phyloP scores from a whole-genome alignment of 75 land plant genomes.

The Cunninghamia lanceolata region DNA sequence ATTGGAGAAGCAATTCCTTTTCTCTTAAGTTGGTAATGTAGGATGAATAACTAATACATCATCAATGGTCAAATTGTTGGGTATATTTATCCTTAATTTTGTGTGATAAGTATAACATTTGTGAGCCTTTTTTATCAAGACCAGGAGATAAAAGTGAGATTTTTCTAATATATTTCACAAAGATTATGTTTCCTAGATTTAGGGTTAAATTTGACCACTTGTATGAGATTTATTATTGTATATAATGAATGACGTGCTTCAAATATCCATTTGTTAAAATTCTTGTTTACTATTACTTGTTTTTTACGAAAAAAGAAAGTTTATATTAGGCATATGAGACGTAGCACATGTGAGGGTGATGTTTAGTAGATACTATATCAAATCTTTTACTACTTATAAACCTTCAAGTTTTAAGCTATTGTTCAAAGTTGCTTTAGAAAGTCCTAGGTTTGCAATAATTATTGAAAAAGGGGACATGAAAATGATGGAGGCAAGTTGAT shows the following conservation, averaged over 20 bases:
- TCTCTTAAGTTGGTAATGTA: not conserved
- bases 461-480: not conserved
- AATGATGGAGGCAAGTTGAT: no score
- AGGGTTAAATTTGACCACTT: not conserved
- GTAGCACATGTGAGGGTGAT: not conserved
- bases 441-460: not conserved
- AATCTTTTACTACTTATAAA: not conserved
- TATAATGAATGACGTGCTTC: not conserved
- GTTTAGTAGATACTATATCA: not conserved
- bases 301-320: not conserved
- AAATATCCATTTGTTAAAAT: not conserved
- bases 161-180: not conserved
- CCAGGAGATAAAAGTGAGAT: not conserved
- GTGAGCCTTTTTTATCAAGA: not conserved
- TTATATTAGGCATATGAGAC: not conserved
- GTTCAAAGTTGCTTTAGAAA: not conserved
- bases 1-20: constrained; percentile 5
- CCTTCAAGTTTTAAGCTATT: not conserved
- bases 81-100: not conserved
- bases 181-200: not conserved
- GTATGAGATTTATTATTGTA: not conserved
- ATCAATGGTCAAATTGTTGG: not conserved
- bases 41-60: not conserved
- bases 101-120: not conserved
- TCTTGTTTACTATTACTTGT: not conserved